phyloP scores from a whole-genome alignment of 768 basidiomycete species.

The Hebeloma cylindrosporum region DNA sequence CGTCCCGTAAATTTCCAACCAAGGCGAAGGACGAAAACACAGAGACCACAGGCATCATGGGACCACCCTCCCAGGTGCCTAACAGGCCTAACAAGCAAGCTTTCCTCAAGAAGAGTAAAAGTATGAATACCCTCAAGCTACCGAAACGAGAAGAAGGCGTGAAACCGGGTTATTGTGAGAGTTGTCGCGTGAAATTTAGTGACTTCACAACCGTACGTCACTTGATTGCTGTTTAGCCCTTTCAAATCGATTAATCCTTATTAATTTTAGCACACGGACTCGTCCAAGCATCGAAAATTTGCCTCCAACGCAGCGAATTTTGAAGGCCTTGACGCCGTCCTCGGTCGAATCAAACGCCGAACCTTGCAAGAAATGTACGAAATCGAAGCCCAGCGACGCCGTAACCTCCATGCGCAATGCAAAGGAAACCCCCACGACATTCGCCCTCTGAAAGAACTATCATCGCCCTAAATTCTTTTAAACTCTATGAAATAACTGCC shows the following conservation, averaged over 20 bases:
- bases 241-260: not conserved
- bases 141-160: conserved; percentile 81
- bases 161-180: conserved; percentile 98
- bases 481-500: too few species aligned
- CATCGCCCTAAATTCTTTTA: conserved; percentile 10
- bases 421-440: not conserved
- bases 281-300: conserved; percentile 79
- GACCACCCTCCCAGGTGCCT: conserved; percentile 63
- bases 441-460: not conserved
- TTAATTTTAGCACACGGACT: conserved; percentile 61
- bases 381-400: conserved; percentile 20
- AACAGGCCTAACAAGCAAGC: conserved; percentile 53
- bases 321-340: conserved; percentile 69
- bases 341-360: conserved; percentile 57
- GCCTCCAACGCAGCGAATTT: conserved; percentile 80
- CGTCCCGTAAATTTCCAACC: conserved; percentile 52
- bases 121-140: conserved; percentile 74
- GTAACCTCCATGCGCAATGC: conserved; percentile 2
- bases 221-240: conserved; percentile 3
- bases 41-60: conserved; percentile 52
- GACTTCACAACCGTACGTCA: conserved; percentile 77
- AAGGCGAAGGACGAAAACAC: conserved; percentile 21
- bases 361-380: conserved; percentile 34
- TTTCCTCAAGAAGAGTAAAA: conserved; percentile 70
- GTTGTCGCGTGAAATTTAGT: conserved; percentile 87